Base-by-base conservation (phyloP, 768 basidiomycete species). In the Trametes sanguinea region DNA sequence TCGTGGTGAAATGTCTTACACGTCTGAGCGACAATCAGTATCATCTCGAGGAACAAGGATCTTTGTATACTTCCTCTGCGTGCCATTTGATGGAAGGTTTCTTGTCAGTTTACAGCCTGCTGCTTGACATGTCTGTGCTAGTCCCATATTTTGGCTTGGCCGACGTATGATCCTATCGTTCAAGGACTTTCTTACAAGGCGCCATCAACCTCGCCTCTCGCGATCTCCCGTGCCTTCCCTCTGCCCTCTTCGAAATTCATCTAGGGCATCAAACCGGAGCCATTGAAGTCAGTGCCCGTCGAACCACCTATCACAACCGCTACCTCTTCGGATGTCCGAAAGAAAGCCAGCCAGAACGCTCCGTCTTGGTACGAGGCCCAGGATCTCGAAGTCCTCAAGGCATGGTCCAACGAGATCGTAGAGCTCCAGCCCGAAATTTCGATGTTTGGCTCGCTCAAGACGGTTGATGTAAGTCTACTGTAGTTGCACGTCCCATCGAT, bases 371-470 rank as follows among this genome's bases (percentile, higher is more conserved):
- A 86, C 67, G 91, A 93, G 70, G 88, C 88, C 1, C 87, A 89
- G 69, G 92, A 94, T 73, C 75, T 94, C 22, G 82, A 83, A 40
- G 76, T 89, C 4, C 75, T 94, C 45, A 93, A 92, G 70, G 86
- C 85, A 14, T 88, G 88, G 83, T 88, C 86, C 68, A 94, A 94
- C 67, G 86, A 88, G 17, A 92, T 94, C 44, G 65, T 81, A 16
- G 89, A 90, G 68, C 80, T 94, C 32, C 92, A 93, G 65, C 86
- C 85, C 27, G 92, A 94, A 71, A 87, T 94, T 13, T 88, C 89
- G 0, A 78, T 93, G 47, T 94, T 94, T 70, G 92, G 92, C 2
- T 90, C 89, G 3, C 77, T 94, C 54, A 93, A 92, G 74, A 83
- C 79, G 1, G 67, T 94, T 43, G 92, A 94, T 73, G 92, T 92